phyloP scores from a whole-genome alignment of 208 protist species.

The Wallacemonas sp. region DNA sequence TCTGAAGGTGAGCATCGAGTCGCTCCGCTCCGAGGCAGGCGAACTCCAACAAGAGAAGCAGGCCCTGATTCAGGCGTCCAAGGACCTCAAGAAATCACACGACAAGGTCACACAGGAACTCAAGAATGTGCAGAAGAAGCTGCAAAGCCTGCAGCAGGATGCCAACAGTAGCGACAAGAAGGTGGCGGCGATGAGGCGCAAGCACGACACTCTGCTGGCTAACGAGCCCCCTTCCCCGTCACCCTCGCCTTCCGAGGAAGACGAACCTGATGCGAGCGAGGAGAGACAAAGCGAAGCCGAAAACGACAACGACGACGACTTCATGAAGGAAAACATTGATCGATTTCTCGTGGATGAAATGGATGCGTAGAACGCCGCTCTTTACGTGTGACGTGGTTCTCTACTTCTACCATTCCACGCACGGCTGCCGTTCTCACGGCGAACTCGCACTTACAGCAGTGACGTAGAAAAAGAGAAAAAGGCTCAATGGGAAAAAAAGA shows the following conservation, averaged over 20 bases:
- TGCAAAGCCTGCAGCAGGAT: slow-evolving; percentile 49
- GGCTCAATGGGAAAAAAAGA: neutral
- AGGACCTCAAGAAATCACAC: slow-evolving; percentile 55
- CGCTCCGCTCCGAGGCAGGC: slow-evolving; percentile 57
- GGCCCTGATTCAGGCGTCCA: slow-evolving; percentile 49
- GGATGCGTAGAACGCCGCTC: slow-evolving; percentile 7
- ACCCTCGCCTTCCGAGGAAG: slow-evolving; percentile 17
- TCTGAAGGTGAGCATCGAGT: slow-evolving; percentile 59
- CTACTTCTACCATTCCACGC: neutral
- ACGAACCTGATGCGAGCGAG: slow-evolving; percentile 18
- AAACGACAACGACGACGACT: slow-evolving; percentile 46
- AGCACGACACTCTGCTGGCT: slow-evolving; percentile 30
- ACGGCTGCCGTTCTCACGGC: too few relatives aligned
- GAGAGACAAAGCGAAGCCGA: too few relatives aligned
- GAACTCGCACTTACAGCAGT: too few relatives aligned
- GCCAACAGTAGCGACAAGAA: slow-evolving; percentile 64
- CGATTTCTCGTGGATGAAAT: slow-evolving; percentile 2
- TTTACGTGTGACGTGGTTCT: slow-evolving; percentile 29
- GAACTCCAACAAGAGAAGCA: slow-evolving; percentile 60
- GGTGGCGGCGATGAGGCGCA: slow-evolving; percentile 33
- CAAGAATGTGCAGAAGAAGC: slow-evolving; percentile 42
- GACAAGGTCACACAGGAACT: slow-evolving; percentile 61
- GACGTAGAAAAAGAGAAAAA: slow-evolving; percentile 8
- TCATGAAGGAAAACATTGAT: slow-evolving; percentile 46
- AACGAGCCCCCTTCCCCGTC: slow-evolving; percentile 48